Percentiles rank a stretch among this genome's conserved stretches.
Evolutionary conservation across 2,329 filamentous ascomycete species (phyloP).

Genomic region (Scopulariopsis brevicaulis): DNA sequence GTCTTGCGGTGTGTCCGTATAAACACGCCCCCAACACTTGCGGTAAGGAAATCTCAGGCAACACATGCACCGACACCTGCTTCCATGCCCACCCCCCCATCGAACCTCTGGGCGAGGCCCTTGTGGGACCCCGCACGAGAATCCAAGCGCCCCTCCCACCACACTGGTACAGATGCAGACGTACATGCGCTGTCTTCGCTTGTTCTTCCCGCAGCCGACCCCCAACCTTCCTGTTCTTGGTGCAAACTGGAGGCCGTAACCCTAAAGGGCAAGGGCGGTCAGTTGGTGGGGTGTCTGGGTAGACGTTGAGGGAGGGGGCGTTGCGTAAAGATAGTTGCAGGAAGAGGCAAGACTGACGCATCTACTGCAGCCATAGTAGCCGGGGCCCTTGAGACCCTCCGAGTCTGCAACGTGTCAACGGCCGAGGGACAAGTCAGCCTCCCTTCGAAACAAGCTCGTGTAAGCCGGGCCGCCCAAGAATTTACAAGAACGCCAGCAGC

Average conservation of each 20-base stretch:
- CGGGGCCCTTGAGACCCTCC: slow-evolving; percentile 15
- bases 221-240: background rate
- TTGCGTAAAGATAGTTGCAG: background rate
- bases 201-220: background rate
- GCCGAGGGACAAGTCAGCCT: slow-evolving; percentile 47
- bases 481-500: slow-evolving; percentile 49
- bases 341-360: slow-evolving; percentile 4
- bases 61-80: background rate
- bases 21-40: background rate
- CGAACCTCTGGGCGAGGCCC: background rate
- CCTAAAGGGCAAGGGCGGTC: background rate
- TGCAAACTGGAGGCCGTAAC: background rate
- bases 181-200: background rate
- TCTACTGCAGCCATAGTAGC: slow-evolving; percentile 3
- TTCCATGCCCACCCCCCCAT: background rate
- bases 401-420: slow-evolving; percentile 49
- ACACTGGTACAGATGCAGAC: background rate
- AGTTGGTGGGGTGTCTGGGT: background rate
- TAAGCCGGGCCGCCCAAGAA: slow-evolving; percentile 44
- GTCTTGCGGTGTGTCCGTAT: background rate
- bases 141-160: background rate
- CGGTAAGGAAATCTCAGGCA: slow-evolving; percentile 2
- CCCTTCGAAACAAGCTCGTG: slow-evolving; percentile 34
- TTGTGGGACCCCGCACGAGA: background rate
- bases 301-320: background rate